These are phyloP conservation scores for Fomitopsis schrenkii DNA, from an alignment of 1,284 basidiomycete species.

Conservation along the genomic window DNA sequence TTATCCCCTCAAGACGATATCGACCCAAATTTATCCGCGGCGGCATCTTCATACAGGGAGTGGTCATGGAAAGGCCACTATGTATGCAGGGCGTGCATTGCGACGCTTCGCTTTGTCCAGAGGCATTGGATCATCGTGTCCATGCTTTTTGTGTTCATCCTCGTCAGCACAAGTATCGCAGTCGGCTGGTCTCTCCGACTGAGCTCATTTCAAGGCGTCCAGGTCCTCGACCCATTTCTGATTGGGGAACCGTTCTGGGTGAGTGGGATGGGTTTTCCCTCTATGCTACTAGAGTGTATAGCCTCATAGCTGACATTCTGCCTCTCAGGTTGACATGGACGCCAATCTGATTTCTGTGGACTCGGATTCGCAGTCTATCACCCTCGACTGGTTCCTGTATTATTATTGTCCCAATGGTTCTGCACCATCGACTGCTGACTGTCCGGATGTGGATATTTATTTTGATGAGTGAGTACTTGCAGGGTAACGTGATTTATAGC, in stretches of 20 bases:
- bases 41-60: not conserved
- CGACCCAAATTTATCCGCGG: not conserved
- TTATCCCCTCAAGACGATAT: not conserved
- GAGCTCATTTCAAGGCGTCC: not conserved
- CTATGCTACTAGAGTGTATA: not conserved
- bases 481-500: not conserved
- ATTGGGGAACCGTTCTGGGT: not conserved
- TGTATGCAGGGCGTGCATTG: not conserved
- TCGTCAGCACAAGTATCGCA: not conserved
- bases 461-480: constrained; percentile 16
- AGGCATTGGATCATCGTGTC: constrained; percentile 3
- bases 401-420: constrained; percentile 8
- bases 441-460: constrained; percentile 17
- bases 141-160: not conserved
- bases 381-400: constrained; percentile 15
- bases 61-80: not conserved
- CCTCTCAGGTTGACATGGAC: constrained; percentile 7
- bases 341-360: constrained; percentile 17
- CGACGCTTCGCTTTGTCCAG: not conserved
- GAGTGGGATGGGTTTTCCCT: not conserved
- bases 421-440: not conserved
- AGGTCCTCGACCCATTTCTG: not conserved
- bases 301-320: not conserved
- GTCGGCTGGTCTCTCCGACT: constrained; percentile 2
- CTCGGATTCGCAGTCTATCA: constrained; percentile 15